A percentile compares a stretch with the other conserved stretches of the same genome.
These are phyloP conservation scores for Phialophora verrucosa DNA, from an alignment of 2,329 filamentous ascomycete genomes.

Conservation along the genomic window DNA sequence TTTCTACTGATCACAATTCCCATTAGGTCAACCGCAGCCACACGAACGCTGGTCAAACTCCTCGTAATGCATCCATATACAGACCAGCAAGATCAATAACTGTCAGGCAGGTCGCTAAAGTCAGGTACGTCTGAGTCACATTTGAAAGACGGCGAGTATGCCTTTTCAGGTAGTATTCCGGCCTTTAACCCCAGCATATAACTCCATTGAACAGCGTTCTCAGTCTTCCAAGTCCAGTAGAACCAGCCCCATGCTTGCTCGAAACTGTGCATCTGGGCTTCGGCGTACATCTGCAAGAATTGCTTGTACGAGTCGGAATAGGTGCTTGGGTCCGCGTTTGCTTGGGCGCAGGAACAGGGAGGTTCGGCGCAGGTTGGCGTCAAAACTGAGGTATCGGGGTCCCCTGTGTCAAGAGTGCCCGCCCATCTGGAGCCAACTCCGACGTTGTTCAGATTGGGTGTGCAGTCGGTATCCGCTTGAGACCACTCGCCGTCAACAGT, in stretches of 20 bases:
- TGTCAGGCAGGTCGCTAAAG: constrained; percentile 43
- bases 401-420: constrained; percentile 74
- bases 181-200: constrained; percentile 79
- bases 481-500: constrained; percentile 97
- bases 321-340: constrained; percentile 72
- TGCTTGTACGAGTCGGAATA: constrained; percentile 80
- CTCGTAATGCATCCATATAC: constrained; percentile 6
- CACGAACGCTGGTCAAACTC: constrained; percentile 2
- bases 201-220: constrained; percentile 86
- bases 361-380: constrained; percentile 75
- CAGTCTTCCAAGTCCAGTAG: constrained; percentile 98
- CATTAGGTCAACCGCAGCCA: background rate
- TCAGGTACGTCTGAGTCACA: constrained; percentile 60
- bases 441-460: constrained; percentile 84
- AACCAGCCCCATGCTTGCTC: constrained; percentile 97
- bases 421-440: constrained; percentile 88
- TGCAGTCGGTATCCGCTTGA: constrained; percentile 96
- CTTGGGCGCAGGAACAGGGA: constrained; percentile 73
- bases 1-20: background rate
- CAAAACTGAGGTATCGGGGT: constrained; percentile 65
- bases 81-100: constrained; percentile 28
- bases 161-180: constrained; percentile 78
- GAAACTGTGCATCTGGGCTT: constrained; percentile 95
- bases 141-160: constrained; percentile 72
- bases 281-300: constrained; percentile 86